Base-by-base conservation (phyloP, 805 yeast species). In the Schwanniomyces yamadae region DNA sequence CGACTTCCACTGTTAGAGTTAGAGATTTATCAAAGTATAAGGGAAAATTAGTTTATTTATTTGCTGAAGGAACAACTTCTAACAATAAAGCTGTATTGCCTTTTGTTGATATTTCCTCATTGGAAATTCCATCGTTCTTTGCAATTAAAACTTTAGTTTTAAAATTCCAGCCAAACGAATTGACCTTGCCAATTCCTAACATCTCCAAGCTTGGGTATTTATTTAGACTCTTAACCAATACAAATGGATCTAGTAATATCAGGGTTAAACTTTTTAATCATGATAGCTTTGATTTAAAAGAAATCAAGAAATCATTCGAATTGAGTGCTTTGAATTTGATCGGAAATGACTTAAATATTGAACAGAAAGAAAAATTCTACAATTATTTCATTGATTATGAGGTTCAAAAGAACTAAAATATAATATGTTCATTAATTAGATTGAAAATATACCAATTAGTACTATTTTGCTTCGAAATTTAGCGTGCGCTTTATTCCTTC, bases 41-140 rank as follows among this genome's bases (percentile, higher is more conserved):
- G 3, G 65, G 69, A n/a, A 70, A 73, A 27, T 61, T 53, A 0
- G 68, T 78, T 4, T 80, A 73, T 34, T 46, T 84, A 15, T 78
- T 88, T 39, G 69, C 82, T 3, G 97, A 89, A 52, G 95, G 95
- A 0, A 85, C 95, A 0, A 72, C 95, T 0, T 78, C 95, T 0
- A 91, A 90, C 54, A 93, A 95, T 33, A 80, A 80, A 42, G 80
- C 89, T 0, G 53, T 90, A 1, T 67, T 90, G 42, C 78, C 87
- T 3, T 74, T 84, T 37, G 62, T 65, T 23, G 35, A 41, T 34
- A 12, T 49, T 49, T 25, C 16, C 42, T 7, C 23, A 23, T 10
- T 21, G 35, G 6, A 28, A 9, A 22, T 35, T 13, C 34, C 39
- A 13, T n/a, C 26, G 12, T 34, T 39, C 0, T 55, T 57, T 39